Conservation (phyloP, 1,284 basidiomycete genomes). For the Cryptococcus sp. region DNA sequence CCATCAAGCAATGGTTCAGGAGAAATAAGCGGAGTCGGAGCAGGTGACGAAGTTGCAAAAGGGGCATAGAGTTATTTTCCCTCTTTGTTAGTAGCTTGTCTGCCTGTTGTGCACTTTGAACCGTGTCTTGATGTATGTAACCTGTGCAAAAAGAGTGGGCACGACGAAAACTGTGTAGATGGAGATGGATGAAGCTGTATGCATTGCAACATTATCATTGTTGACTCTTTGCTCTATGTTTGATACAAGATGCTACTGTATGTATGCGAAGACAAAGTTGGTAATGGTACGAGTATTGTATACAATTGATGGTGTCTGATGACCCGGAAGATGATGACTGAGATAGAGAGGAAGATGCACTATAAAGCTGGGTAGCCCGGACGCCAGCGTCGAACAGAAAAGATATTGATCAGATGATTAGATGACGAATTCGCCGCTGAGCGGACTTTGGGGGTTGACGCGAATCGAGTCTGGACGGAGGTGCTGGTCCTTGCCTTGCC, state of each 20-base stretch:
- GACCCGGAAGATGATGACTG: background rate
- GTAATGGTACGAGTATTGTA: background rate
- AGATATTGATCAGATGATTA: constrained; percentile 4
- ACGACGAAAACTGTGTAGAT: too few species aligned
- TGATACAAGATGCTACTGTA: constrained; percentile 10
- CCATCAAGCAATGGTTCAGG: too few species aligned
- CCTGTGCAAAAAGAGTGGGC: too few species aligned
- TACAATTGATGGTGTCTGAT: background rate
- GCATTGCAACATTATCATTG: constrained; percentile 5
- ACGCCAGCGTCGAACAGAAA: background rate
- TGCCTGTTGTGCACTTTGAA: too few species aligned
- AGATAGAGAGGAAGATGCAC: background rate
- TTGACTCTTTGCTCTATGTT: constrained; percentile 3
- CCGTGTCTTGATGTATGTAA: too few species aligned
- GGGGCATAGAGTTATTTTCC: too few species aligned
- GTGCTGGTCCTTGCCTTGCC: background rate
- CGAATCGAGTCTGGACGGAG: constrained; percentile 9
- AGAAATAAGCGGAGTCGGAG: too few species aligned
- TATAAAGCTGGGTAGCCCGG: background rate
- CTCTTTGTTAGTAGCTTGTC: too few species aligned
- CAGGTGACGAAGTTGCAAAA: too few species aligned
- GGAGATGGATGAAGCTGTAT: background rate
- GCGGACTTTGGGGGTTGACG: constrained; percentile 16
- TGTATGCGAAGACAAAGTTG: background rate
- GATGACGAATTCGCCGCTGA: constrained; percentile 15